Evolutionary conservation across 202 grass and related monocot genomes (phyloP).

Genomic region (Schoenoplectus tabernaemontani): DNA sequence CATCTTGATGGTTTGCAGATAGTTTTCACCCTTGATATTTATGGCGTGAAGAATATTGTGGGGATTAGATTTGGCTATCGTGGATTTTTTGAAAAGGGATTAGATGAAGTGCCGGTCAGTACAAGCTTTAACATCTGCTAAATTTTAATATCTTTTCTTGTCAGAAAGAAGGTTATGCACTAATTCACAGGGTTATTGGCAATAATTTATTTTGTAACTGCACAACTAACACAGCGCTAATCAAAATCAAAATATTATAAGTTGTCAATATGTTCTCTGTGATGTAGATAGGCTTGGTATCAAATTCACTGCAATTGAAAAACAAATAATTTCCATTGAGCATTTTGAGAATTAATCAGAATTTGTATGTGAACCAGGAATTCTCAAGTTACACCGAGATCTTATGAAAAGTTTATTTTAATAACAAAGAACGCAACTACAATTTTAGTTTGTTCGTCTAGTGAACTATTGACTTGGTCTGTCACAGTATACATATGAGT

Average conservation of each 20-base stretch:
- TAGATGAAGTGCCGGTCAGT: conserved; percentile 78
- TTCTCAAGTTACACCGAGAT: not conserved
- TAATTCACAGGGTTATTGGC: not conserved
- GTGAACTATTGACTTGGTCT: not conserved
- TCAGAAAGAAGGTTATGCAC: not conserved
- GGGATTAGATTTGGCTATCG: conserved; percentile 85
- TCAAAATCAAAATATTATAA: not conserved
- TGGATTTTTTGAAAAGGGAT: conserved; percentile 82
- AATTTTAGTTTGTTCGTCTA: not conserved
- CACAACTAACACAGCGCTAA: not conserved
- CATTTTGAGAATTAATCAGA: not conserved
- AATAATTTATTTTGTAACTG: not conserved
- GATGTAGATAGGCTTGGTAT: not conserved
- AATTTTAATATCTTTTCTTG: not conserved
- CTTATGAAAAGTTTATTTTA: not conserved
- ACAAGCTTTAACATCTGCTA: conserved; percentile 9
- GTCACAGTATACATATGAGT: not conserved
- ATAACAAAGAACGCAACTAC: not conserved
- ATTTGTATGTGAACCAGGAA: not conserved
- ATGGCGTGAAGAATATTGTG: conserved; percentile 88
- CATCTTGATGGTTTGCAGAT: conserved; percentile 46
- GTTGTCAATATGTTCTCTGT: not conserved
- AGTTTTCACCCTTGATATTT: conserved; percentile 87
- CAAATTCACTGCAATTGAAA: not conserved
- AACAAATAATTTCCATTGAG: not conserved